A percentile compares a stretch with the other conserved stretches of the same genome.
These are phyloP conservation scores for Hyaloscypha bicolor DNA, from an alignment of 495 filamentous ascomycete species.

Conservation along the genomic window DNA sequence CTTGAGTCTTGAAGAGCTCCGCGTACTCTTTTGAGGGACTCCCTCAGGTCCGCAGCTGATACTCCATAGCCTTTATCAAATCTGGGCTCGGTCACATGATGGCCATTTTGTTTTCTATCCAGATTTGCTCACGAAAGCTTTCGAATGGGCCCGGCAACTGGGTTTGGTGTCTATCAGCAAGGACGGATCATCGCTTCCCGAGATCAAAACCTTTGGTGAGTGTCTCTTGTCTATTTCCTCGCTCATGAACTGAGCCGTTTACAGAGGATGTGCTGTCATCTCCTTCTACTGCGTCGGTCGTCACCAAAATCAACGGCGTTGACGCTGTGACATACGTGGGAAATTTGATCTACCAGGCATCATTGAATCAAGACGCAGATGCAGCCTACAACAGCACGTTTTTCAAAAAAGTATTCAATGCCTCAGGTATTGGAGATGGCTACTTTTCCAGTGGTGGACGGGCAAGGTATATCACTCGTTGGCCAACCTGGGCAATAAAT, in stretches of 20 bases:
- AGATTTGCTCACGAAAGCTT: slow-evolving; percentile 41
- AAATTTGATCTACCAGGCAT: slow-evolving; percentile 24
- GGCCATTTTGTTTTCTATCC: slow-evolving; percentile 47
- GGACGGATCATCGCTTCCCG: slow-evolving; percentile 38
- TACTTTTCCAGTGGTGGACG: slow-evolving; percentile 33
- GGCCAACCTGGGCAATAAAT: neutral
- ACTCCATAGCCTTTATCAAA: slow-evolving; percentile 29
- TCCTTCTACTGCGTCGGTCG: slow-evolving; percentile 26
- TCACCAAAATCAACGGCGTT: slow-evolving; percentile 32
- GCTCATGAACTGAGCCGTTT: neutral
- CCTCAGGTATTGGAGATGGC: slow-evolving; percentile 38
- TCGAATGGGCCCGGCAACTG: slow-evolving; percentile 39
- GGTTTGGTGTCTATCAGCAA: slow-evolving; percentile 43
- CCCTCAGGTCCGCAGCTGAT: too few species aligned
- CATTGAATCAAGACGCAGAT: slow-evolving; percentile 43
- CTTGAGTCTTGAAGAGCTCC: too few species aligned
- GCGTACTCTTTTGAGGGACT: too few species aligned
- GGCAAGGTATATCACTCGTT: slow-evolving; percentile 10
- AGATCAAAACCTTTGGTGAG: slow-evolving; percentile 42
- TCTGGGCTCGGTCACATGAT: slow-evolving; percentile 46
- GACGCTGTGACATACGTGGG: slow-evolving; percentile 31
- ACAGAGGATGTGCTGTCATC: slow-evolving; percentile 29
- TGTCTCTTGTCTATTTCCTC: neutral
- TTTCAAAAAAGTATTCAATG: slow-evolving; percentile 24
- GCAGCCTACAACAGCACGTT: slow-evolving; percentile 54